These are phyloP conservation scores for Aphanomyces euteiches DNA, from an alignment of 352 stramenopile genomes.

Conservation along the genomic window DNA sequence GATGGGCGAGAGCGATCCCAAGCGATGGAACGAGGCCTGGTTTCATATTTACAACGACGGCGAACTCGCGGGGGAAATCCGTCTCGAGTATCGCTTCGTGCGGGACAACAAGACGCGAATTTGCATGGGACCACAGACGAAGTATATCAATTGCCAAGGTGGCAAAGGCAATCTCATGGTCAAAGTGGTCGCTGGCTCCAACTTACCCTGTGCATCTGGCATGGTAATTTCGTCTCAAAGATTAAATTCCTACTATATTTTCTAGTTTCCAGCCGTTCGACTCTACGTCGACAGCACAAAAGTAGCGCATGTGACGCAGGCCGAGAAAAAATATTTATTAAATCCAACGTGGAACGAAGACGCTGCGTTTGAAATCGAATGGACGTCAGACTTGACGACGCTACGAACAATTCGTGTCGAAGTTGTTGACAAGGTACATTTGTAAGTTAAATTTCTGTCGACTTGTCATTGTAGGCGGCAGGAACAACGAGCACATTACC, in stretches of 20 bases:
- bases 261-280: conserved; percentile 34
- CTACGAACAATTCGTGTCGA: conserved; percentile 35
- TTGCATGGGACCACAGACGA: conserved; percentile 4
- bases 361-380: conserved; percentile 36
- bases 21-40: conserved; percentile 47
- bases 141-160: conserved; percentile 28
- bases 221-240: conserved; percentile 28
- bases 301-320: conserved; percentile 35
- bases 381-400: conserved; percentile 12
- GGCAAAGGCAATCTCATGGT: conserved; percentile 36
- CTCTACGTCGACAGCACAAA: conserved; percentile 23
- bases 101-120: conserved; percentile 28
- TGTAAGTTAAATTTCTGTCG: background rate
- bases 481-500: conserved; percentile 9
- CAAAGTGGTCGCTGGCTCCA: conserved; percentile 38
- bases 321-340: conserved; percentile 37
- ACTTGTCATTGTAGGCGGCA: background rate
- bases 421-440: conserved; percentile 40
- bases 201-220: conserved; percentile 36
- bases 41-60: conserved; percentile 38
- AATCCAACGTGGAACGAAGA: conserved; percentile 37
- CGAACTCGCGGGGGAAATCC: conserved; percentile 39
- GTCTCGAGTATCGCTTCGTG: conserved; percentile 52
- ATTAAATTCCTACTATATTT: background rate
- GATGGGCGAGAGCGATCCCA: conserved; percentile 28